Evolutionary conservation across 208 protist species (phyloP).

Genomic region (Strigomonas culicis): DNA sequence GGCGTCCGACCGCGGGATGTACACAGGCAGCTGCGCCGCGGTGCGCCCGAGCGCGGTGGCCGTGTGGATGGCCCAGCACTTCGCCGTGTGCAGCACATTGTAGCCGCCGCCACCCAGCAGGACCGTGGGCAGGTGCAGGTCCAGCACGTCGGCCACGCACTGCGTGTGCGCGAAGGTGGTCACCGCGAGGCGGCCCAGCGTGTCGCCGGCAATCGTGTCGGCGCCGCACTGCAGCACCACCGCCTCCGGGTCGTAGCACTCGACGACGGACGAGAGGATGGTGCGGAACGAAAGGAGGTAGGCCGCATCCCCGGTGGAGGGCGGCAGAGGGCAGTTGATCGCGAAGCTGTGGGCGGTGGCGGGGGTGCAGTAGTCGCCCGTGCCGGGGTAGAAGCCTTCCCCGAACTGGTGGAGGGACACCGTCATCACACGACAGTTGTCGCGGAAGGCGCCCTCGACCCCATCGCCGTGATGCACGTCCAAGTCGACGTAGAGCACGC

Average conservation of each 20-base stretch:
- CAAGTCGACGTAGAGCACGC: constrained; percentile 99
- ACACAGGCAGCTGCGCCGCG: constrained; percentile 45
- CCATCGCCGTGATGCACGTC: constrained; percentile 99
- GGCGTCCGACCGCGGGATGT: constrained; percentile 64
- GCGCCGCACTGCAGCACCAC: constrained; percentile 99
- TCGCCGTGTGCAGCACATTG: constrained; percentile 96
- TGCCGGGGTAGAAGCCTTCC: constrained; percentile 97
- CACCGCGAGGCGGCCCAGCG: constrained; percentile 96
- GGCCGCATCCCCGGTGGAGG: constrained; percentile 93
- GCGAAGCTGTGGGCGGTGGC: constrained; percentile 57
- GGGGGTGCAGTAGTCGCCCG: constrained; percentile 67
- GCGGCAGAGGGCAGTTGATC: constrained; percentile 95
- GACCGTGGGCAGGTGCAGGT: constrained; percentile 91
- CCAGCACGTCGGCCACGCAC: constrained; percentile 95
- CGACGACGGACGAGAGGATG: constrained; percentile 91
- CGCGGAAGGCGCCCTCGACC: constrained; percentile 99
- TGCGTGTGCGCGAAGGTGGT: constrained; percentile 90
- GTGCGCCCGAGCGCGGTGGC: constrained; percentile 69
- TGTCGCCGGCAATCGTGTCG: constrained; percentile 96
- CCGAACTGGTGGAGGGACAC: constrained; percentile 99
- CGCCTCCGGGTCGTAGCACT: constrained; percentile 95
- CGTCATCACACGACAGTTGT: constrained; percentile 99
- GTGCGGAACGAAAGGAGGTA: constrained; percentile 96
- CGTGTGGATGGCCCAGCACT: constrained; percentile 99
- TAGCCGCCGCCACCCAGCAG: constrained; percentile 99